Evolutionary conservation across 2,329 filamentous ascomycete species (phyloP), one percentile per base, ranked within the genome.

Genomic region (Sporothrix humicola): DNA sequence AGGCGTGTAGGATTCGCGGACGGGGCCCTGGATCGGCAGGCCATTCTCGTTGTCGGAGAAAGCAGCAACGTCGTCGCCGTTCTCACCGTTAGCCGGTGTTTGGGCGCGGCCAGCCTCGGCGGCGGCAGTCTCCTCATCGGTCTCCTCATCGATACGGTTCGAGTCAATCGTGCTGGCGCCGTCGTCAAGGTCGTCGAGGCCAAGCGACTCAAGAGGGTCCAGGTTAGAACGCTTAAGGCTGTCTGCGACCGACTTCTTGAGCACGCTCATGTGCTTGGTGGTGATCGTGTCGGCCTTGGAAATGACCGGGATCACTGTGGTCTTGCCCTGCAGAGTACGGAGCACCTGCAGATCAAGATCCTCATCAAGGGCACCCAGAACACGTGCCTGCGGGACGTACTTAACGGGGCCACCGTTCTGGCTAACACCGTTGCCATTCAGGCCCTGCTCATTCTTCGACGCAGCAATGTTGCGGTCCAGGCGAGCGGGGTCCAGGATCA

Each of bases 251-350:
- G 92, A 91, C 83, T 92, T 94, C 86, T 98, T 98, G 77, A 99
- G 88, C 78, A 93, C 91, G 63, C 89, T 87, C 96, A 98, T 98
- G 83, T 99, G 96, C 71, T 93, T 92, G 0, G 92, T 91, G n/a
- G 96, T 98, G 78, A 98, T 92, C 15, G 95, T 98, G 81, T 99
- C 96, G 54, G 96, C 95, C 83, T 99, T 99, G 80, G 94, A 93
- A 79, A 99, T 95, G 74, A 99, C 91, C 0, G 96, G 96, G 65
- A 99, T 93, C 74, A 98, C 94, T 0, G 94, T 97, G 0, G 96
- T 98, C 86, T 97, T 98, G 78, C 93, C 92, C 81, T 97, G 91
- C 42, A 99, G 88, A 17, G 92, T 92, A 66, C 93, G 92, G 78
- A 99, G 87, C 73, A 98, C 92, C 80, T 97, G 94, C 31, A 99